Conservation (phyloP, 2,329 filamentous ascomycete genomes). For the Escovopsis weberi region DNA sequence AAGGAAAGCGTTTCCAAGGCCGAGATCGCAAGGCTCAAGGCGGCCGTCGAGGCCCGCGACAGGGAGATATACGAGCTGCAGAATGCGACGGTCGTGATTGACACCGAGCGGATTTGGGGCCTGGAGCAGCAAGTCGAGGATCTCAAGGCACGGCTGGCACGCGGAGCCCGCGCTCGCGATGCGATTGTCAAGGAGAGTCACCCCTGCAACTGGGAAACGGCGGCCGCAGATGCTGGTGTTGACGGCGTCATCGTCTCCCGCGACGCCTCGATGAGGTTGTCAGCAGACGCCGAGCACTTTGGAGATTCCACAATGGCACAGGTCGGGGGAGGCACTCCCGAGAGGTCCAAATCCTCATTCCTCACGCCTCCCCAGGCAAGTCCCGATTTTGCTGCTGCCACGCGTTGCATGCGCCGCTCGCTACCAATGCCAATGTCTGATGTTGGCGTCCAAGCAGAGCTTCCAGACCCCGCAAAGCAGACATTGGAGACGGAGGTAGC, state of each 20-base stretch:
- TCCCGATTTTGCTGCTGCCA: conserved; percentile 19
- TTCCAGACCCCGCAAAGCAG: conserved; percentile 29
- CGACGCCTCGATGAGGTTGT: conserved; percentile 13
- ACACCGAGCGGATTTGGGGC: conserved; percentile 30
- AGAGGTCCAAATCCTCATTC: conserved; percentile 30
- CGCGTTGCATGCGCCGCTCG: conserved; percentile 21
- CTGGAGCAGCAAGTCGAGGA: conserved; percentile 25
- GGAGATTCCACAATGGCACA: conserved; percentile 37
- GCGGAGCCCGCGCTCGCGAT: conserved; percentile 4
- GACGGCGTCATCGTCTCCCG: conserved; percentile 24
- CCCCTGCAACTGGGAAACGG: conserved; percentile 35
- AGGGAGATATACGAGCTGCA: conserved; percentile 38
- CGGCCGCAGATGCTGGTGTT: conserved; percentile 30
- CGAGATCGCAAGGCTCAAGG: conserved; percentile 34
- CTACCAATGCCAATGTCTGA: conserved; percentile 12
- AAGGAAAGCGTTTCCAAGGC: conserved; percentile 23
- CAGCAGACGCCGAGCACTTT: conserved; percentile 26
- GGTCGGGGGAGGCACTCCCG: conserved; percentile 37
- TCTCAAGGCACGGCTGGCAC: conserved; percentile 20
- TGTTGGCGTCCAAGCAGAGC: conserved; percentile 24
- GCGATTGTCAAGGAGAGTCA: conserved; percentile 12
- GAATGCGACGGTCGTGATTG: conserved; percentile 33
- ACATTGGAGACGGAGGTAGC: conserved; percentile 30
- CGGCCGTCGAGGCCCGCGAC: conserved; percentile 34
- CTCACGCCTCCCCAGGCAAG: conserved; percentile 43